Evolutionary conservation across 139 green algal genomes (phyloP).

Genomic region (Diplosphaera chodatii): DNA sequence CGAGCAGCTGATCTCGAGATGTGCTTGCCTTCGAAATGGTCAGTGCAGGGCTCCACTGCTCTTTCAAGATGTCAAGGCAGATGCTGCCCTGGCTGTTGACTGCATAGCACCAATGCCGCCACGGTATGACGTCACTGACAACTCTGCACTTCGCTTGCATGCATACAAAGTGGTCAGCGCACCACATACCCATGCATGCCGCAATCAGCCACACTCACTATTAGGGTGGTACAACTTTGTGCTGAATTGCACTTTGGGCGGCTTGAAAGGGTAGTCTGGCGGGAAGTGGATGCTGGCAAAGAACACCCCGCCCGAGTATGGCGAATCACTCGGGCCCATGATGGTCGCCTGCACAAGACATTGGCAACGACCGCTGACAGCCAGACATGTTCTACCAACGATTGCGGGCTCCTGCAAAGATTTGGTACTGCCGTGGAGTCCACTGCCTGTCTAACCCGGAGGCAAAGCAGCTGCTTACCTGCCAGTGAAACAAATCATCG

Average conservation of each 20-base stretch:
- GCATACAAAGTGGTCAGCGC: too few relatives aligned
- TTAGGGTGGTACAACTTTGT: conserved; percentile 59
- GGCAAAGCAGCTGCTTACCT: conserved; percentile 48
- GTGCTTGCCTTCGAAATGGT: conserved; percentile 94
- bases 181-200: too few relatives aligned
- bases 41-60: conserved; percentile 95
- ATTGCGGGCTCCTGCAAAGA: too few relatives aligned
- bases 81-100: conserved; percentile 95
- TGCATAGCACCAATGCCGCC: neutral
- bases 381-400: too few relatives aligned
- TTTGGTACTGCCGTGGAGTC: too few relatives aligned
- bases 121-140: too few relatives aligned
- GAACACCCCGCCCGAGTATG: conserved; percentile 92
- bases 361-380: too few relatives aligned
- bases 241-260: conserved; percentile 89
- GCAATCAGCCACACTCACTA: neutral
- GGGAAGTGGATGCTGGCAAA: conserved; percentile 96
- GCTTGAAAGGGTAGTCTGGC: conserved; percentile 96
- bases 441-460: too few relatives aligned
- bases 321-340: conserved; percentile 77
- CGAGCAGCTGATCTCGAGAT: too few relatives aligned
- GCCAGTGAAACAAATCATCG: conserved; percentile 93
- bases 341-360: conserved; percentile 71
- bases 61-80: conserved; percentile 98
- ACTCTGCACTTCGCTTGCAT: too few relatives aligned